These are phyloP conservation scores for Penicillium sp. DNA, from an alignment of 2,329 filamentous ascomycete species.

Conservation along the genomic window DNA sequence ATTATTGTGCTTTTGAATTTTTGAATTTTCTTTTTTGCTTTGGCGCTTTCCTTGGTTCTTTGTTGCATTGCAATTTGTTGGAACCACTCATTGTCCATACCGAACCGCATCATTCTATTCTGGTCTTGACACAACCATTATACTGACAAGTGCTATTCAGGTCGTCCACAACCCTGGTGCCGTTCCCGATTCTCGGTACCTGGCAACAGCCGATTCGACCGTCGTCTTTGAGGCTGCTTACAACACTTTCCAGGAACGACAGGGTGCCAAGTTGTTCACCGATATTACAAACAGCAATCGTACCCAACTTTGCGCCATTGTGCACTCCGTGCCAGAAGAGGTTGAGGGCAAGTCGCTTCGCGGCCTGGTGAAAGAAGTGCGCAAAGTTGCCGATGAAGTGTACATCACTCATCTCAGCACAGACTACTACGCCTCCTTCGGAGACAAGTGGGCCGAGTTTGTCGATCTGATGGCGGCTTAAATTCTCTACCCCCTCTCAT, in stretches of 20 bases:
- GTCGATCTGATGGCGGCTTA: conserved; percentile 35
- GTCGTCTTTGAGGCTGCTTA: conserved; percentile 51
- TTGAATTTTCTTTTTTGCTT: background rate
- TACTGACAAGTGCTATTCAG: conserved; percentile 24
- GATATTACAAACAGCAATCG: conserved; percentile 36
- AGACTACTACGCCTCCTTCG: conserved; percentile 46
- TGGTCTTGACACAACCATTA: conserved; percentile 5
- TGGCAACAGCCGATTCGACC: conserved; percentile 46
- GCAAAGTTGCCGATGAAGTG: conserved; percentile 40
- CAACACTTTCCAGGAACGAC: conserved; percentile 38
- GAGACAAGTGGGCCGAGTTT: conserved; percentile 40
- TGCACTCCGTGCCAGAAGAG: conserved; percentile 41
- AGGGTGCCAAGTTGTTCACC: conserved; percentile 34
- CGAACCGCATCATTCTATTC: background rate
- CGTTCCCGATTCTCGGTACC: conserved; percentile 44
- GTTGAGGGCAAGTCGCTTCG: conserved; percentile 33
- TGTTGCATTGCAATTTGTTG: background rate
- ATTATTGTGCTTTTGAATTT: conserved; percentile 3
- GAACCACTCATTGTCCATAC: background rate
- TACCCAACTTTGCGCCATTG: conserved; percentile 36
- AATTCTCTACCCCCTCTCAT: background rate
- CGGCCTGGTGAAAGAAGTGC: conserved; percentile 37
- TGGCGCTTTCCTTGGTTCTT: background rate
- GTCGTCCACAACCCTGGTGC: conserved; percentile 52
- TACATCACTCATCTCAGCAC: conserved; percentile 43